phyloP scores from a whole-genome alignment of 495 filamentous ascomycete species.

The Daldinia grandis region DNA sequence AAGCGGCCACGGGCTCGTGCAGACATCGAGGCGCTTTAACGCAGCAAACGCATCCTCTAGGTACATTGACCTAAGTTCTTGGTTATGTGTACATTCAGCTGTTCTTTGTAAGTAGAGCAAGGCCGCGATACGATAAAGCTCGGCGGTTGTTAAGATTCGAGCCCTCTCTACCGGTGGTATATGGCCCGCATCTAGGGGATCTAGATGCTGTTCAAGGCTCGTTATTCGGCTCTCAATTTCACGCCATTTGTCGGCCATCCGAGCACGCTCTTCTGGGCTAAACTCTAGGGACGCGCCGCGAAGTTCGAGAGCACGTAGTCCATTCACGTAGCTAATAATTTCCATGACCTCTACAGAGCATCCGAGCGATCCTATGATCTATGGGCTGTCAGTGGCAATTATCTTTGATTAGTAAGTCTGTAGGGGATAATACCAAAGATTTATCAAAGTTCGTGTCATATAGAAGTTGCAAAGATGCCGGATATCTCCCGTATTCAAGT shows the following conservation, averaged over 20 bases:
- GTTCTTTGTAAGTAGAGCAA: slow-evolving; percentile 47
- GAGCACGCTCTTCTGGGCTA: slow-evolving; percentile 27
- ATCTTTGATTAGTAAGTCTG: background rate
- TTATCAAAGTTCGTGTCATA: slow-evolving; percentile 43
- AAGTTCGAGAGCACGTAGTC: slow-evolving; percentile 42
- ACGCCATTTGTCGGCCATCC: slow-evolving; percentile 38
- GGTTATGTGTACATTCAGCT: slow-evolving; percentile 32
- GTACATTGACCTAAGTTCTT: slow-evolving; percentile 40
- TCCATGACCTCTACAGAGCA: slow-evolving; percentile 49
- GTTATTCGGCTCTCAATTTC: slow-evolving; percentile 37
- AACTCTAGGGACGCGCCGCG: slow-evolving; percentile 20
- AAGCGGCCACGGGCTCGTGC: slow-evolving; percentile 50
- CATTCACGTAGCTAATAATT: slow-evolving; percentile 45
- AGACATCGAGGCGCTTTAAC: slow-evolving; percentile 40
- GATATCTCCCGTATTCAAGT: slow-evolving; percentile 34
- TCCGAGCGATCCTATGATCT: slow-evolving; percentile 51
- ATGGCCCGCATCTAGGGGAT: slow-evolving; percentile 26
- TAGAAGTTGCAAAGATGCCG: slow-evolving; percentile 42
- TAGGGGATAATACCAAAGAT: slow-evolving; percentile 33
- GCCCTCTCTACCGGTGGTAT: slow-evolving; percentile 34
- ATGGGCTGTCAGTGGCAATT: slow-evolving; percentile 19
- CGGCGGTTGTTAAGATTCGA: slow-evolving; percentile 45
- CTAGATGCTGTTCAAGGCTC: slow-evolving; percentile 38
- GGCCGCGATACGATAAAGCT: slow-evolving; percentile 48
- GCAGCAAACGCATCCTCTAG: slow-evolving; percentile 41